A percentile compares a stretch with the other conserved stretches of the same genome.
Evolutionary conservation across 768 basidiomycete genomes (phyloP).

Genomic region (Crassisporium funariophilum): DNA sequence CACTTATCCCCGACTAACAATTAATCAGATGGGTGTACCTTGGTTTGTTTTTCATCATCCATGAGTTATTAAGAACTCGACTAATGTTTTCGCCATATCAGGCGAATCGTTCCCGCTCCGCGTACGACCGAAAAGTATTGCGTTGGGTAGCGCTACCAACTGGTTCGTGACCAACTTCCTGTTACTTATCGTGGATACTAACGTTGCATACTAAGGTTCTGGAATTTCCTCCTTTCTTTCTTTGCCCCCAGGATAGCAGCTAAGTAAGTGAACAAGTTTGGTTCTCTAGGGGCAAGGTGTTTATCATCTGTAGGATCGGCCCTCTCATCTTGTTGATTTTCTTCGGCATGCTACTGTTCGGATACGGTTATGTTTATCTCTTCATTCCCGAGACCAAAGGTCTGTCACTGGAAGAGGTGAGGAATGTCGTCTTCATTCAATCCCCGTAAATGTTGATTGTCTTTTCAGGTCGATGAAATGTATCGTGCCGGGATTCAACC

Average conservation of each 20-base stretch:
- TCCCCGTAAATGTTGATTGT: not conserved
- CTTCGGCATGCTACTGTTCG: slow-evolving; percentile 72
- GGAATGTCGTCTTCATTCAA: slow-evolving; percentile 13
- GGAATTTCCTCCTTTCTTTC: slow-evolving; percentile 77
- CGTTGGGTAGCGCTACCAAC: slow-evolving; percentile 62
- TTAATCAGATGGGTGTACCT: slow-evolving; percentile 65
- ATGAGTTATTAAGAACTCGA: too few species aligned
- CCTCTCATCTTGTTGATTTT: slow-evolving; percentile 78
- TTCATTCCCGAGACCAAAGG: slow-evolving; percentile 84
- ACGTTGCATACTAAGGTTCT: slow-evolving; percentile 51
- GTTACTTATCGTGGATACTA: not conserved
- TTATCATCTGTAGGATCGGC: slow-evolving; percentile 50
- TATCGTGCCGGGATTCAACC: slow-evolving; percentile 68
- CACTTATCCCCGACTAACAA: not conserved
- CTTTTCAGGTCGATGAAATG: slow-evolving; percentile 66
- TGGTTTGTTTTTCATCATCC: slow-evolving; percentile 33
- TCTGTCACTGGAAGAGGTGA: slow-evolving; percentile 70
- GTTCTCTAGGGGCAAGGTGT: not conserved
- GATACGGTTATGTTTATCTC: slow-evolving; percentile 71
- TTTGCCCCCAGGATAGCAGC: slow-evolving; percentile 69
- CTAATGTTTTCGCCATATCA: not conserved
- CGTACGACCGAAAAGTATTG: slow-evolving; percentile 76
- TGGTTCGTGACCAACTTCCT: slow-evolving; percentile 25
- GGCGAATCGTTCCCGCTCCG: slow-evolving; percentile 81
- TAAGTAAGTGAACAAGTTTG: slow-evolving; percentile 34